Base-by-base conservation (phyloP, 2,329 filamentous ascomycete genomes). In the Calcarisporium arbuscula region DNA sequence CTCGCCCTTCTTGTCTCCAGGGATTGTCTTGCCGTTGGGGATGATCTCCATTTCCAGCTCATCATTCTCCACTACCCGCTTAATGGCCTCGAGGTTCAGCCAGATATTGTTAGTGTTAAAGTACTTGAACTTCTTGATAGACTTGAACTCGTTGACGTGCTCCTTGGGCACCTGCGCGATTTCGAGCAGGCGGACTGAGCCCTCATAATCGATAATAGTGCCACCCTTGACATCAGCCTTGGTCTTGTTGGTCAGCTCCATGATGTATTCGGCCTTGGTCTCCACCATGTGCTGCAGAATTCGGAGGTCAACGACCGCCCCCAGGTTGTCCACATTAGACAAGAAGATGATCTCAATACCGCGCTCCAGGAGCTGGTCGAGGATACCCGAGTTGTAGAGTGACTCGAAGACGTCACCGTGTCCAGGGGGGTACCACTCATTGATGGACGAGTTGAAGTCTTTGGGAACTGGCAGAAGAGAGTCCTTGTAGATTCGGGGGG, bases 61-160 rank as follows among this genome's bases (percentile, higher is more conserved):
- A 62, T 95, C 87, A 65, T 94, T 88, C 78, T 96, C 92, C 7
- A 98, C 92, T 35, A 98, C 88, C 42, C 92, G 89, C 83, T 96
- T 96, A 69, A 98, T 85, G 50, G 92, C 92, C 61, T 86, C 82
- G 53, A 95, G 77, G 72, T 95, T 95, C 76, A 98, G 85, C 92
- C 92, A 98, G 69, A 98, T 95, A 79, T 98, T 98, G 85, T 98
- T 98, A 67, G 92, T 98, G 80, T 98, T 98, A 83, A 98, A 98
- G 81, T 98, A 98, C 78, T 94, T 95, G 84, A 98, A 98, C 78
- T 98, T 98, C 83, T 98, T 98, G 77, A 98, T 98, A 31, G 89
- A 95, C 82, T 98, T 98, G 86, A 98, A 98, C 72, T 98, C 92
- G 70, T 98, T 96, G 63, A 92, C 86, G 69, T 98, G 92, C 74